These are phyloP conservation scores for Passiflora organensis DNA, from an alignment of 345 rosid species.

Conservation along the genomic window DNA sequence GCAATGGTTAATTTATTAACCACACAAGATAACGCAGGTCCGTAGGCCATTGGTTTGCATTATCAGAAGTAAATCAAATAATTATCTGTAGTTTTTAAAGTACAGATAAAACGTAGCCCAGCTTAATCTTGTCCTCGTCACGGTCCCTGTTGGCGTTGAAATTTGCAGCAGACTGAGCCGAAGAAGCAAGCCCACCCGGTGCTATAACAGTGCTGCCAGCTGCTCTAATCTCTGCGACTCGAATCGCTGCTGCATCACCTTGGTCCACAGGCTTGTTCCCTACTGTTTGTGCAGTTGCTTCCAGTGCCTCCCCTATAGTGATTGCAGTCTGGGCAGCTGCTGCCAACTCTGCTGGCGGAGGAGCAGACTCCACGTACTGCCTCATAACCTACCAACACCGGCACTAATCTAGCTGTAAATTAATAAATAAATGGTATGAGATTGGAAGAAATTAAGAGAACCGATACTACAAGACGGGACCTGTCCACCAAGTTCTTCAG, in stretches of 20 bases:
- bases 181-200: constrained; percentile 56
- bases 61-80: neutral
- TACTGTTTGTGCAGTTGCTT: constrained; percentile 38
- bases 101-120: constrained; percentile 43
- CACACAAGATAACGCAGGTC: neutral
- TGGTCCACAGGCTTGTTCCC: constrained; percentile 53
- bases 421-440: neutral
- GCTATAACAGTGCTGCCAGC: constrained; percentile 38
- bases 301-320: constrained; percentile 72
- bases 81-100: neutral
- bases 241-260: constrained; percentile 71
- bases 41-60: neutral
- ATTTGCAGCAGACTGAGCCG: constrained; percentile 65
- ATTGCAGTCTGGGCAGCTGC: constrained; percentile 29
- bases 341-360: constrained; percentile 16
- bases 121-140: constrained; percentile 55
- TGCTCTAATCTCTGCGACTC: constrained; percentile 66
- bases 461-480: constrained; percentile 14
- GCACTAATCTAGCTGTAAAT: neutral
- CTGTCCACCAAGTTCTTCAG: constrained; percentile 62
- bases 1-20: neutral
- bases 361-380: constrained; percentile 42
- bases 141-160: constrained; percentile 35
- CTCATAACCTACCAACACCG: constrained; percentile 36
- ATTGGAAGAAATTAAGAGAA: neutral